A percentile compares a stretch with the other conserved stretches of the same genome.
These are phyloP conservation scores for Bipolaris gigantea DNA, from an alignment of 2,329 filamentous ascomycete genomes.

Conservation along the genomic window DNA sequence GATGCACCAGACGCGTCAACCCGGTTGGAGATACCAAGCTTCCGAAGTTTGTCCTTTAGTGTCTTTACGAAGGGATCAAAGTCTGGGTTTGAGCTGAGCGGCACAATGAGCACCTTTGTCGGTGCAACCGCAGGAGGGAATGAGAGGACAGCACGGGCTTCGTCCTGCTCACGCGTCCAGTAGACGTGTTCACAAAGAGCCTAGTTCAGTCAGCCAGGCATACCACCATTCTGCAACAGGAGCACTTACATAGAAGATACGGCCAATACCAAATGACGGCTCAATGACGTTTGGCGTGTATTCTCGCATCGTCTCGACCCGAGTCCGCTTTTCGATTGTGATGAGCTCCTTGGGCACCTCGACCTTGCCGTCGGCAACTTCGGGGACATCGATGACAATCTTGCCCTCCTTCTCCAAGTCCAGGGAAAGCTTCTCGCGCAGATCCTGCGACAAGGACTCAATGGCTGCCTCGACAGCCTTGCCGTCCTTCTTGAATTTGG, in stretches of 20 bases:
- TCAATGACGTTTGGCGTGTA: constrained; percentile 97
- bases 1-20: constrained; percentile 88
- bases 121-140: constrained; percentile 82
- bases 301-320: constrained; percentile 81
- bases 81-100: constrained; percentile 76
- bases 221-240: too few species aligned
- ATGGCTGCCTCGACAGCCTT: constrained; percentile 82
- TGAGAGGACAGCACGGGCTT: constrained; percentile 77
- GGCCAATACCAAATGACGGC: constrained; percentile 94
- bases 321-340: constrained; percentile 79
- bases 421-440: constrained; percentile 77
- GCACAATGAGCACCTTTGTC: constrained; percentile 91
- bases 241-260: constrained; percentile 74
- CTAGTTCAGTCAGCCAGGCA: constrained; percentile 58
- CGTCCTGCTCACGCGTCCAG: constrained; percentile 85
- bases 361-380: constrained; percentile 69
- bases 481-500: constrained; percentile 87
- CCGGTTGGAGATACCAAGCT: constrained; percentile 76
- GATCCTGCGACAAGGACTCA: constrained; percentile 72
- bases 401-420: constrained; percentile 73
- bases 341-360: constrained; percentile 79
- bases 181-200: constrained; percentile 91
- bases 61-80: constrained; percentile 77
- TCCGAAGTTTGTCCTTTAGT: constrained; percentile 75
- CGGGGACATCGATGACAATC: constrained; percentile 73